Base-by-base conservation (phyloP, 495 filamentous ascomycete species). In the Neurospora sp. region DNA sequence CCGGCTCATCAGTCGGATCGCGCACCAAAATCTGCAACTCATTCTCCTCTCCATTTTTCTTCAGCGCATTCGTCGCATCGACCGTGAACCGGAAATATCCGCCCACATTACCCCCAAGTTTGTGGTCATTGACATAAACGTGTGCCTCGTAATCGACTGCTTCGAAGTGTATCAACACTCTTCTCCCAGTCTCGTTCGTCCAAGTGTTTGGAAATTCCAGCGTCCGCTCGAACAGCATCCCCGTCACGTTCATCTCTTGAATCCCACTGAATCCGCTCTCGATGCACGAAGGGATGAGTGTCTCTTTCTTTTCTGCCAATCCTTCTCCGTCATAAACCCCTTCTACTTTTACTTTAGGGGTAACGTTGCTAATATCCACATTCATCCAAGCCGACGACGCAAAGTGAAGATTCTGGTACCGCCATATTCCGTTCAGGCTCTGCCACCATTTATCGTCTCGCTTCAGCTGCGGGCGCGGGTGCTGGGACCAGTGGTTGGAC, bases 131-230 rank as follows among this genome's bases (percentile, higher is more conserved):
- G 76, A 92, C 81, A 70, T 87, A 90, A 1, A 92, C 87, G 0
- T 87, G 89, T 0, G 90, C 88, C 74, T 91, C 85, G 74, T 92
- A 89, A 74, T 92, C 90, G 11, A 92, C 88, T 2, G 90, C 90
- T 59, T 87, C 90, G 71, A 92, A 92, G 70, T 91, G 88, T n/a
- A 92, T 82, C 71, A 91, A 71, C 5, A 90, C 81, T 0, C 78
- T 78, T 28, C 54, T 66, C 13, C 28, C 54, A 17, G 80, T 73
- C 24, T 74, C 75, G 2, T 81, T 74, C 0, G 73, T 54, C 85
- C 88, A 91, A 48, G 78, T 75, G 0, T 79, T 72, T 3, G 89
- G 86, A 0, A 91, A 81, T 3, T 78, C 82, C 73, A 92, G 91
- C 5, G 80, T 83, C 8, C 85, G 90, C n/a, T 81, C 79, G 69